Evolutionary conservation across 345 rosid species (phyloP), one percentile per base, ranked within the genome.

Genomic region (Populus deltoides): DNA sequence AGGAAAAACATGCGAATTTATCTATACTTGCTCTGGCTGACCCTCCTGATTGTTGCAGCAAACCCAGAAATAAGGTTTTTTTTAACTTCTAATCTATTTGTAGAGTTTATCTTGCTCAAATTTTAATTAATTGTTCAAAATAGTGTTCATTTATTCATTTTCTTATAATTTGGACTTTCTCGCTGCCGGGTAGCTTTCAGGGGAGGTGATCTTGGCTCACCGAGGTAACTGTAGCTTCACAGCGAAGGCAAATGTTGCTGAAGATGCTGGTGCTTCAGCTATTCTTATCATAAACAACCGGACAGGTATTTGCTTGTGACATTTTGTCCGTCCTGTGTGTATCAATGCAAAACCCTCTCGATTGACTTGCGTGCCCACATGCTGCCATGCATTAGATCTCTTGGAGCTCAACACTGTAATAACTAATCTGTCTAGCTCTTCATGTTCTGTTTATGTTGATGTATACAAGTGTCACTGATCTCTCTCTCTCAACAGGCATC

Each of bases 181-280:
- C 68, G 41, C 65, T 74, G 75, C 74, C 47, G 77, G 80, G 43
- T 85, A 93, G 98, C 90, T 90, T 80, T 83, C 86, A 8, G 86
- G 86, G 75, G 92, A 89, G 87, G 91, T 87, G 69, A 84, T 92
- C 82, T 79, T 93, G 86, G 97, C 69, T 77, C 87, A 89, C 71
- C 93, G 98, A 80, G 98, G 98, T 73, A 89, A 86, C 9, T 93
- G 98, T 83, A 92, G 98, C 82, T 93, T 93, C 83, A 89, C 95
- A 77, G 79, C 89, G 15, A 93, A 93, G 84, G 86, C 98, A 13
- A 89, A 87, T 72, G 51, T 84, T 74, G 98, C 97, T 31, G 92
- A 93, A 71, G 80, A 79, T 36, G 93, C 94, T 77, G 87, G 87
- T 76, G 98, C 97, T 78, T 87, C 95, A 5, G 97, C 97, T 31